These are phyloP conservation scores for Brassica incana DNA, from an alignment of 345 rosid species.

Conservation along the genomic window DNA sequence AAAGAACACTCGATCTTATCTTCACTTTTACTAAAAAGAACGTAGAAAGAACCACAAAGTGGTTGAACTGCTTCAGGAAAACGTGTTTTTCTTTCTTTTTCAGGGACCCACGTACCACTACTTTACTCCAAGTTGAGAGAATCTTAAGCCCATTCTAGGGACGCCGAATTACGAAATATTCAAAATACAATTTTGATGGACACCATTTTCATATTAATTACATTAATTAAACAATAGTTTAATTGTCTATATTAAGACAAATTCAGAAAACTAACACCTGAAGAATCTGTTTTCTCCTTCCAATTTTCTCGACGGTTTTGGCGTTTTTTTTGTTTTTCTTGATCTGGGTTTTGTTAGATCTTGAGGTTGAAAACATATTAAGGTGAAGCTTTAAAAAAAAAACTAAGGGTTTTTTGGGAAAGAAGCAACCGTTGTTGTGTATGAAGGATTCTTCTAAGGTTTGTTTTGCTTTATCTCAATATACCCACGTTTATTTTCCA, in stretches of 20 bases:
- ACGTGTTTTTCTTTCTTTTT: too few species aligned
- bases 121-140: too few species aligned
- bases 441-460: slow-evolving; percentile 21
- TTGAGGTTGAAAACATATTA: neutral
- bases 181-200: too few species aligned
- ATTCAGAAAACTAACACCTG: slow-evolving; percentile 31
- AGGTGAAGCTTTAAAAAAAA: slow-evolving; percentile 10
- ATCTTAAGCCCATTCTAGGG: too few species aligned
- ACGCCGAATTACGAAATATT: too few species aligned
- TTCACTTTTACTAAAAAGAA: too few species aligned
- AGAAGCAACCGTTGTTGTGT: slow-evolving; percentile 24
- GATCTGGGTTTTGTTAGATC: slow-evolving; percentile 29
- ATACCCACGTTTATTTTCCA: neutral
- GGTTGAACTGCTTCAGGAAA: too few species aligned
- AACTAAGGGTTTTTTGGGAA: slow-evolving; percentile 34
- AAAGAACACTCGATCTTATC: too few species aligned
- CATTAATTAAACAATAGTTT: slow-evolving; percentile 4
- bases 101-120: too few species aligned
- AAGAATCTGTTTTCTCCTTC: slow-evolving; percentile 2
- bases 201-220: slow-evolving; percentile 19
- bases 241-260: slow-evolving; percentile 39
- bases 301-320: slow-evolving; percentile 25
- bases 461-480: slow-evolving; percentile 17
- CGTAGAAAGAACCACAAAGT: too few species aligned
- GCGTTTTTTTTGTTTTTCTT: slow-evolving; percentile 1